These are phyloP conservation scores for Lyophyllum atratum DNA, from an alignment of 768 basidiomycete species.

Conservation along the genomic window DNA sequence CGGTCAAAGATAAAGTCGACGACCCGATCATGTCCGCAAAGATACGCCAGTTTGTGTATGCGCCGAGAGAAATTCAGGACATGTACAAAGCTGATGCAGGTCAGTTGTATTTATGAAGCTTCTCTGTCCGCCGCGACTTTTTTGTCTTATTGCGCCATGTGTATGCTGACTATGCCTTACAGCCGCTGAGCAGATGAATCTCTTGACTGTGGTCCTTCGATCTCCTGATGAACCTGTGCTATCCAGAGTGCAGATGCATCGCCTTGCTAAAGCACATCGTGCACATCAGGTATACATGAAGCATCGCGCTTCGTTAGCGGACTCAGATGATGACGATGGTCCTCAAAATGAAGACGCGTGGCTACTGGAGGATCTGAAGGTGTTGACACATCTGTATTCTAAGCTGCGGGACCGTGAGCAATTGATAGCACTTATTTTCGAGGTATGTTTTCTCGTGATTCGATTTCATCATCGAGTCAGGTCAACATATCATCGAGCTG, in stretches of 20 bases:
- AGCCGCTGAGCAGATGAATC: conserved; percentile 71
- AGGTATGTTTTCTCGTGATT: conserved; percentile 54
- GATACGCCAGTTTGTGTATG: conserved; percentile 82
- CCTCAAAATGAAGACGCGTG: conserved; percentile 95
- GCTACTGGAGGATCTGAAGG: conserved; percentile 89
- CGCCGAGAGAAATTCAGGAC: conserved; percentile 85
- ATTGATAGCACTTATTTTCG: conserved; percentile 90
- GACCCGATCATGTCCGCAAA: conserved; percentile 89
- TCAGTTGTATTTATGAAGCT: conserved; percentile 32
- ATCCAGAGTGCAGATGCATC: conserved; percentile 75
- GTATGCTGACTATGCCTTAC: not conserved
- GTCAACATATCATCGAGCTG: not conserved
- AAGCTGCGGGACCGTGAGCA: conserved; percentile 87
- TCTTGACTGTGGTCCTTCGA: conserved; percentile 80
- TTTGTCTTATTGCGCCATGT: not conserved
- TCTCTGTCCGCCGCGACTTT: not conserved
- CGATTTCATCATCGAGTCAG: not conserved
- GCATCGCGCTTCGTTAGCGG: conserved; percentile 57
- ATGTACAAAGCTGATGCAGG: conserved; percentile 80
- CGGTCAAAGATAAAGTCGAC: conserved; percentile 86
- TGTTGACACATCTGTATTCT: conserved; percentile 78
- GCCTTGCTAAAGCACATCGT: conserved; percentile 74
- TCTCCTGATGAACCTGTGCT: conserved; percentile 76
- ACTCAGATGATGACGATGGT: conserved; percentile 93
- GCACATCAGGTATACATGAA: conserved; percentile 79